phyloP scores from a whole-genome alignment of 208 protist species.

The Trypanosoma mega region DNA sequence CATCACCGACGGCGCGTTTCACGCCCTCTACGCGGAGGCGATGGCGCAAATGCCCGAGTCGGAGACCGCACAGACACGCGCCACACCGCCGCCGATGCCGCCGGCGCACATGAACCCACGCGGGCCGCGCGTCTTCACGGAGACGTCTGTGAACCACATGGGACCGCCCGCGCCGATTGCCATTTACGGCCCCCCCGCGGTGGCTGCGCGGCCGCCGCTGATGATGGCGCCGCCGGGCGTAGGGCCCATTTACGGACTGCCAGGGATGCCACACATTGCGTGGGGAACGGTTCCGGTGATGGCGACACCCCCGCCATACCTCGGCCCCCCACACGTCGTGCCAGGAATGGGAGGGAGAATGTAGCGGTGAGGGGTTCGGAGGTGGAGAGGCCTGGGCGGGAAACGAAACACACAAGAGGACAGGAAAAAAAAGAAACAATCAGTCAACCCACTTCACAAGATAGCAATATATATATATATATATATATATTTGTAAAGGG shows the following conservation, averaged over 20 bases:
- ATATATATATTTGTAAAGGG: not conserved
- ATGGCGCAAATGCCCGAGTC: constrained; percentile 6
- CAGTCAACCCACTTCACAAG: too few relatives aligned
- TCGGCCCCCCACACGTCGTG: constrained; percentile 3
- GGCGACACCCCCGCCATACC: constrained; percentile 18
- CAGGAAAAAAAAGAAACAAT: not conserved
- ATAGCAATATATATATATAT: too few relatives aligned
- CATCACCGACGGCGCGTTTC: constrained; percentile 23
- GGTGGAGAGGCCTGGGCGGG: not conserved
- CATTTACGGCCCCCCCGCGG: constrained; percentile 3
- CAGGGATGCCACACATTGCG: not conserved
- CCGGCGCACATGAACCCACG: not conserved
- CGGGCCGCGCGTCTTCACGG: constrained; percentile 3
- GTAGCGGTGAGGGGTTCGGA: too few relatives aligned
- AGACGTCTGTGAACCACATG: not conserved
- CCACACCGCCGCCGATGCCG: not conserved
- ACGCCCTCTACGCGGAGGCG: constrained; percentile 12
- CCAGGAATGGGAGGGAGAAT: constrained; percentile 16
- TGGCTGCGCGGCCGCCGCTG: not conserved
- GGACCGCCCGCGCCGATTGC: not conserved
- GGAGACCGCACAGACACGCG: not conserved
- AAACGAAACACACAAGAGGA: not conserved
- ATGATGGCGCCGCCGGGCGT: constrained; percentile 15
- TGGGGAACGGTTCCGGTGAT: constrained; percentile 6
- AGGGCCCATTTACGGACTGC: constrained; percentile 13